A percentile compares a stretch with the other conserved stretches of the same genome.
These are phyloP conservation scores for Ambrosia artemisiifolia DNA, from an alignment of 129 eudicot genomes.

Conservation along the genomic window DNA sequence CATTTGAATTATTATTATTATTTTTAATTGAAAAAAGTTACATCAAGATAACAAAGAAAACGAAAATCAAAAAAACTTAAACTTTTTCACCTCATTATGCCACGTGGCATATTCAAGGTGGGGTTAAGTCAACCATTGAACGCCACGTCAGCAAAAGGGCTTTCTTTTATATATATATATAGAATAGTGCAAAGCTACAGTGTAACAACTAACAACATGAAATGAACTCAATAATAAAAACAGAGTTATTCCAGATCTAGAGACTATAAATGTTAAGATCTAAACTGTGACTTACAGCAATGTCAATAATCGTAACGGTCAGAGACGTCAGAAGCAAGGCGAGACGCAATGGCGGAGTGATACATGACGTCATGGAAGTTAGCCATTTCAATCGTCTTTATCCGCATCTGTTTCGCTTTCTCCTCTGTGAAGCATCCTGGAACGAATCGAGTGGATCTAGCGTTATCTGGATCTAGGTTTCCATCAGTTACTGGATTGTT, in stretches of 20 bases:
- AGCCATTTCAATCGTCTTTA: conserved; percentile 38
- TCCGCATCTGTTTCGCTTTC: conserved; percentile 48
- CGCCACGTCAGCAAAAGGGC: too few species aligned
- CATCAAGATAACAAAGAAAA: too few species aligned
- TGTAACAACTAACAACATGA: background rate
- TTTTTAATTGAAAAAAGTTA: too few species aligned
- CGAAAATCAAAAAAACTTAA: too few species aligned
- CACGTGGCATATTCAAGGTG: too few species aligned
- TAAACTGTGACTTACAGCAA: background rate
- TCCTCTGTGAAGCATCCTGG: conserved; percentile 61
- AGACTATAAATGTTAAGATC: background rate
- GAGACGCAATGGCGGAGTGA: conserved; percentile 61
- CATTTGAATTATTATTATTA: too few species aligned
- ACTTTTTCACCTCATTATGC: too few species aligned
- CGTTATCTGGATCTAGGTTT: conserved; percentile 13
- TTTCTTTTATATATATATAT: too few species aligned
- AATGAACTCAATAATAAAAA: conserved; percentile 14
- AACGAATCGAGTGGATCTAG: conserved; percentile 28
- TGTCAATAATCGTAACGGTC: conserved; percentile 24
- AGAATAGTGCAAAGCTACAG: background rate
- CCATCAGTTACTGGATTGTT: background rate
- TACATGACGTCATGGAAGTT: conserved; percentile 51
- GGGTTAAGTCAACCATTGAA: too few species aligned
- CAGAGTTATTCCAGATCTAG: background rate
- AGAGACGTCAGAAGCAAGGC: conserved; percentile 50